Conservation (phyloP, 495 filamentous ascomycete species). For the Daldinia loculata region DNA sequence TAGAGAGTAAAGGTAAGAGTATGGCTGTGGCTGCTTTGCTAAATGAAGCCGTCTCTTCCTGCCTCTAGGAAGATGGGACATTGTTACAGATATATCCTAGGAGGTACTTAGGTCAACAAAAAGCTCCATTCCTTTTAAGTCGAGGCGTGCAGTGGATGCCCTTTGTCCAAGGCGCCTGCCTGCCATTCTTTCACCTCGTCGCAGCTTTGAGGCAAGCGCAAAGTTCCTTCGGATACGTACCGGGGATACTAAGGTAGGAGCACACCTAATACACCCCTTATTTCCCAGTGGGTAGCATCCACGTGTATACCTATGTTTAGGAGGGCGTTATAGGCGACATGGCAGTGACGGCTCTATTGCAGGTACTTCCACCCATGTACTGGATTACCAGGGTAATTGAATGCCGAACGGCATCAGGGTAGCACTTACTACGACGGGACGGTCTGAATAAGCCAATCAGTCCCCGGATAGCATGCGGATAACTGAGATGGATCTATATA, state of each 20-base stretch:
- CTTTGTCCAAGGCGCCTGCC: constrained; percentile 17
- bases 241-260: background rate
- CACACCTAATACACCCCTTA: background rate
- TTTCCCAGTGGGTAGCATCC: no score
- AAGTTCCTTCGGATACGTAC: constrained; percentile 27
- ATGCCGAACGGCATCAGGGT: background rate
- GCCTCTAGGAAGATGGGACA: background rate
- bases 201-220: constrained; percentile 21
- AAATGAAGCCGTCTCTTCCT: background rate
- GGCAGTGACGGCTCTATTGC: background rate
- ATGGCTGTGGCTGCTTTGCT: background rate
- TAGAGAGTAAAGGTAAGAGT: background rate
- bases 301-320: background rate
- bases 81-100: constrained; percentile 16
- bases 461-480: background rate
- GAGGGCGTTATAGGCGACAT: background rate
- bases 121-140: background rate
- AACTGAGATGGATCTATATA: background rate
- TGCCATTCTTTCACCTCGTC: constrained; percentile 19
- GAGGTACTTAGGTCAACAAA: constrained; percentile 14
- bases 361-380: background rate
- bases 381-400: background rate
- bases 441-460: constrained; percentile 10
- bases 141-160: constrained; percentile 9
- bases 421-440: background rate